Base-by-base conservation (phyloP, 768 basidiomycete genomes). In the Royoungia palumana region DNA sequence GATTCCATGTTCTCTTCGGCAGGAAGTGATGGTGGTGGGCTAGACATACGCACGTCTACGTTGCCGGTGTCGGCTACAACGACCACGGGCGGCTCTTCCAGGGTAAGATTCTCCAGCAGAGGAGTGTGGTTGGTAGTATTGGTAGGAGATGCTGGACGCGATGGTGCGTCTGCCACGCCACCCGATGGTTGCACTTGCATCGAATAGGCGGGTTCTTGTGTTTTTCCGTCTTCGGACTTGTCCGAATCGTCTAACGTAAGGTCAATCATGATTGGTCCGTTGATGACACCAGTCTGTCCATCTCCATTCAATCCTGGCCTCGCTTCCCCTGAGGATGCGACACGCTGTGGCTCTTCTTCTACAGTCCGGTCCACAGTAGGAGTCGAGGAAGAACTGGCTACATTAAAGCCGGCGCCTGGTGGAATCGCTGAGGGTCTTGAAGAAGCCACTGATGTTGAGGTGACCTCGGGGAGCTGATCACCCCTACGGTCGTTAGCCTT, bases 221-320 rank as follows among this genome's bases (percentile, higher is more conserved):
- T 42, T 5, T 44, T 44, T 53, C 39, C 54, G 24, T 50, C 37
- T 22, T 50, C 50, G 48, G 62, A 57, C 35, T 46, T 60, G 28
- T 52, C 63, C 32, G 57, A 57, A 42, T 62, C 55, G 0, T 64
- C 62, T 27, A 51, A 19, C 22, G 62, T 64, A 34, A 64, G 63
- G 37, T 64, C 62, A 17, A 64, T 65, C 53, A 50, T 60, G 49
- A 60, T 57, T 54, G 61, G 54, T 25, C 46, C 61, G 19, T 52
- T 38, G 9, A 39, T 37, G 19, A 37, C 28, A 34, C 46, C 13
- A 40, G 38, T 7, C 35, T n/a, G 40, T 25, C 44, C 20, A 30
- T 54, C 46, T 35, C n/a, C n/a, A n/a, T 48, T 19, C 16, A 34
- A 21, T 35, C 38, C 24, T 41, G 36, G 20, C 12, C 46, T 46